A percentile compares a stretch with the other conserved stretches of the same genome.
phyloP scores from a whole-genome alignment of 2,329 filamentous ascomycete species.

The Penicillium sclerotiorum region DNA sequence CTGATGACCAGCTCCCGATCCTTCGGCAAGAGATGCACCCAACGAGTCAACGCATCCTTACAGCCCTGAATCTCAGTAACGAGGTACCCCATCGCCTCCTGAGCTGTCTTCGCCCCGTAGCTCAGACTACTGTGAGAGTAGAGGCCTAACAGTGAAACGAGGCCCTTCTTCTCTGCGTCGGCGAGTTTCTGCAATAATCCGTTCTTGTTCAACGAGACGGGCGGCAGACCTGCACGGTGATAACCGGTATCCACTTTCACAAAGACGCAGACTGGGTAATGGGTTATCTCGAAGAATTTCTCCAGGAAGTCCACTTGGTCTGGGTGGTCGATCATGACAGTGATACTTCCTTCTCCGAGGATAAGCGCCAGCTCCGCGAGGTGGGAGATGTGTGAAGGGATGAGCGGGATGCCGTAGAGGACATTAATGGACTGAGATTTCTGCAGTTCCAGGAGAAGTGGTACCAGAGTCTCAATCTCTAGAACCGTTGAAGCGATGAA shows the following conservation, averaged over 20 bases:
- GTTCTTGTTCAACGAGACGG: constrained; percentile 47
- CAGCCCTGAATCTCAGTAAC: constrained; percentile 60
- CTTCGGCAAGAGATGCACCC: constrained; percentile 16
- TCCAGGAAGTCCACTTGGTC: constrained; percentile 59
- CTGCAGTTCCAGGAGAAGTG: constrained; percentile 60
- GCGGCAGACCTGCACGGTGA: constrained; percentile 68
- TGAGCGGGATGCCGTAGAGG: constrained; percentile 72
- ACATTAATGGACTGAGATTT: constrained; percentile 63
- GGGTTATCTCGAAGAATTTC: constrained; percentile 47
- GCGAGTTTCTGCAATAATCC: constrained; percentile 33
- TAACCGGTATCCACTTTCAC: constrained; percentile 77
- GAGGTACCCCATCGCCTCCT: constrained; percentile 63
- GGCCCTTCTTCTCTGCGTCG: constrained; percentile 28
- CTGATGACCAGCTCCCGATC: constrained; percentile 58
- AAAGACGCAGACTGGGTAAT: constrained; percentile 59
- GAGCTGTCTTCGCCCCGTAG: constrained; percentile 60
- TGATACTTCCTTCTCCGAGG: constrained; percentile 61
- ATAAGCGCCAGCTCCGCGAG: constrained; percentile 59
- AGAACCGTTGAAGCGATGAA: constrained; percentile 74
- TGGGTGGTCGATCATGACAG: constrained; percentile 70
- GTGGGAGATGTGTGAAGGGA: constrained; percentile 62
- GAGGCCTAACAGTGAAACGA: constrained; percentile 59
- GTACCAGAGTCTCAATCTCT: constrained; percentile 69
- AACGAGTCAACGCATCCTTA: constrained; percentile 31
- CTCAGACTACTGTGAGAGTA: constrained; percentile 76